Base-by-base conservation (phyloP, 1,284 basidiomycete genomes). In the Puccinia horiana region DNA sequence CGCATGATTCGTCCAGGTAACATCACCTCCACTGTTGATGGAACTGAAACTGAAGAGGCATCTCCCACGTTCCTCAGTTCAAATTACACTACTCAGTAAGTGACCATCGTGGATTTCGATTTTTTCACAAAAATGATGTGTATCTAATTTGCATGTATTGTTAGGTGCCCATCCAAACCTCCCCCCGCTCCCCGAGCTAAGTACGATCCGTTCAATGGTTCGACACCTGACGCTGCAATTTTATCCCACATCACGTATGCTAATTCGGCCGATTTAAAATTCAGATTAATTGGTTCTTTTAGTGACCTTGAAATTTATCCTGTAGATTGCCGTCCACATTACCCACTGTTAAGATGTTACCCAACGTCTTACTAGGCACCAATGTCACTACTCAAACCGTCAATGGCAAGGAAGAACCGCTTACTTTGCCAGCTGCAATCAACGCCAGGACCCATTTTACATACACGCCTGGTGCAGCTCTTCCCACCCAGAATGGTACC, bases 1-100 rank as follows among this genome's bases (percentile, higher is more conserved):
- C 29, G 6, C 47, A 0, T 32, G 20, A n/a, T 20, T 44, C 49
- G 4, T 73, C n/a, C 20, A 82, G 80, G 80, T 37, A 85, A 86
- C 83, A 85, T 86, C 73, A 85, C 84, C 35, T 84, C 84, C 3
- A 65, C 72, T 16, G 58, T 85, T 40, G 85, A 86, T 76, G 85
- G 84, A 8, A 86, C 85, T 20, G 65, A 63, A 35, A 56, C 56
- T 37, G n/a, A n/a, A 40, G 61, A 82, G 23, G 80, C 72, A 3
- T 35, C 44, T 20, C 80, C 80, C 14, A 82, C 70, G 8, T 63
- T 72, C 11, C 26, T 23, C 20, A 61, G 26, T 0, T 82, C 80
- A 4, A 82, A 75, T 42, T 82, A 82, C 47, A 76, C 63, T n/a
- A 82, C 42, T 12, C 56, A 82, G 80, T 82, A 69, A 47, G 47